phyloP scores from a whole-genome alignment of 116 monocot genomes.

The Dioscorea cayenensis region DNA sequence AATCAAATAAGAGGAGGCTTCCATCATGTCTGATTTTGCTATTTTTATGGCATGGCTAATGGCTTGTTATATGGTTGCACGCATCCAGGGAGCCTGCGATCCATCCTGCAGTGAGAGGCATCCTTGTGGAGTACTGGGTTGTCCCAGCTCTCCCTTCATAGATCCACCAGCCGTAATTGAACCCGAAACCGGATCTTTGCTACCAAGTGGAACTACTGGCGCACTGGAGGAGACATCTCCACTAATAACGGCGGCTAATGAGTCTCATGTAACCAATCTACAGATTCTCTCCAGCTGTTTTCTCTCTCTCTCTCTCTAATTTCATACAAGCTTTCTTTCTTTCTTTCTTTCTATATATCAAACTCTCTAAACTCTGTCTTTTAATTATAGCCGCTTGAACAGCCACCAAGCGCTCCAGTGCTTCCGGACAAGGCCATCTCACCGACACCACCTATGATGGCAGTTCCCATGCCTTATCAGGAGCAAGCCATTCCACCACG shows the following conservation, averaged over 20 bases:
- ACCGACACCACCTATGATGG: not conserved
- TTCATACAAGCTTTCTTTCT: not conserved
- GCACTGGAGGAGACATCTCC: not conserved
- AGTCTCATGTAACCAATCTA: not conserved
- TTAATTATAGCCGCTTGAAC: not conserved
- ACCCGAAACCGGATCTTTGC: not conserved
- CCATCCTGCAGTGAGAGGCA: not conserved
- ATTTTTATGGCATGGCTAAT: not conserved
- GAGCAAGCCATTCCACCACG: no score
- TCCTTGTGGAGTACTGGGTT: not conserved
- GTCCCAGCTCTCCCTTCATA: not conserved
- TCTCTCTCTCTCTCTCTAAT: not conserved
- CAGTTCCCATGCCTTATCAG: no score
- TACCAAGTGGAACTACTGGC: not conserved
- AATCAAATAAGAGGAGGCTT: no score
- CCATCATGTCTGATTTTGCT: no score
- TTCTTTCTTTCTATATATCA: not conserved
- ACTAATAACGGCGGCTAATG: not conserved
- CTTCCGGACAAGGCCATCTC: not conserved
- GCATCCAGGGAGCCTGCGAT: not conserved
- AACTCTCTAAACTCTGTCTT: no score
- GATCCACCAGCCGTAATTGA: not conserved
- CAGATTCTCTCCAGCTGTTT: not conserved
- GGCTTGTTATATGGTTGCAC: not conserved
- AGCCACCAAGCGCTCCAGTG: not conserved